A percentile compares a stretch with the other conserved stretches of the same genome.
Evolutionary conservation across 371 early-diverging fungal species (phyloP).

Genomic region (Rhizomucor miehei): DNA sequence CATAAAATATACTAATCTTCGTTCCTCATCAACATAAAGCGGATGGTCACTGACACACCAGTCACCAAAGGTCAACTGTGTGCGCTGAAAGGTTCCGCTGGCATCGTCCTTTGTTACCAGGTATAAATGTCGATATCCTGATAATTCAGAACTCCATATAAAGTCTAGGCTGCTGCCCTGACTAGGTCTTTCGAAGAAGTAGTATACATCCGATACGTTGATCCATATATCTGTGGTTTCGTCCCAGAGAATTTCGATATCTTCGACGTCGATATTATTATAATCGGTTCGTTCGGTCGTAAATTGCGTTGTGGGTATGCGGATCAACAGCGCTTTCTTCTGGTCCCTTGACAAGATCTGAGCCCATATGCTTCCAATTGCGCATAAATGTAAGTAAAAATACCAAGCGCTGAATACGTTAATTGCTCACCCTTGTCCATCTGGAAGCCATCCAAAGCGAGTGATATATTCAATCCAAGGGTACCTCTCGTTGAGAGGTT

Average conservation of each 20-base stretch:
- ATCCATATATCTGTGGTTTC: slow-evolving; percentile 63
- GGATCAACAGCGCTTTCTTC: slow-evolving; percentile 47
- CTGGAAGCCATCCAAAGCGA: slow-evolving; percentile 74
- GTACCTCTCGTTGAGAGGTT: slow-evolving; percentile 43
- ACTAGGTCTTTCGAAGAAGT: slow-evolving; percentile 36
- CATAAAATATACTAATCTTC: slow-evolving; percentile 65
- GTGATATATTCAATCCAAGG: slow-evolving; percentile 81
- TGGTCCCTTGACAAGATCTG: slow-evolving; percentile 72
- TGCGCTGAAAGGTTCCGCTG: slow-evolving; percentile 6
- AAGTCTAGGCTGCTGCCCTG: slow-evolving; percentile 16
- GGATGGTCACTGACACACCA: slow-evolving; percentile 64
- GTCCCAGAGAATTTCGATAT: slow-evolving; percentile 56
- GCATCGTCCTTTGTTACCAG: slow-evolving; percentile 11
- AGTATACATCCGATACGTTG: slow-evolving; percentile 60
- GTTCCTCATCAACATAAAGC: slow-evolving; percentile 58
- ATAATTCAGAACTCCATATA: slow-evolving; percentile 64
- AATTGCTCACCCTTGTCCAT: slow-evolving; percentile 48
- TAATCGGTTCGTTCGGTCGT: background rate
- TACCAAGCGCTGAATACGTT: background rate
- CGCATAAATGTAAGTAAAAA: background rate
- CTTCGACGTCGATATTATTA: slow-evolving; percentile 16
- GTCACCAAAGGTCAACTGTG: slow-evolving; percentile 42
- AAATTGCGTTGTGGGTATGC: slow-evolving; percentile 33
- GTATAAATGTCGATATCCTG: slow-evolving; percentile 73
- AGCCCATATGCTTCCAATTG: slow-evolving; percentile 56